Percentiles rank a stretch among this genome's conserved stretches.
Conservation (phyloP, 2,329 filamentous ascomycete genomes). For the Aulographum hederae region DNA sequence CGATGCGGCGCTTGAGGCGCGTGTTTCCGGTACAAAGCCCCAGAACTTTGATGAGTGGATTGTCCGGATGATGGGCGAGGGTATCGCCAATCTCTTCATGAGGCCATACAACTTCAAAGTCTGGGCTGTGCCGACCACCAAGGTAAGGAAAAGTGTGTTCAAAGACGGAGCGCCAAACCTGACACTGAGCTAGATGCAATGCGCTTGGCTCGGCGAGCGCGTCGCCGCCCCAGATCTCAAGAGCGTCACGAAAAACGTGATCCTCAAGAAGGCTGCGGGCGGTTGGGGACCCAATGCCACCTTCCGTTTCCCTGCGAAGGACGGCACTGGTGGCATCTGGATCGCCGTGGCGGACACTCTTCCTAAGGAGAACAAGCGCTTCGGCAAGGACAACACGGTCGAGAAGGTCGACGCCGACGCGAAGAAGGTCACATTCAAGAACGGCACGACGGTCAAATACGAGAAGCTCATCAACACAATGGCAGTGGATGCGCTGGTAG, state of each 20-base stretch:
- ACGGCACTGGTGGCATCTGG: slow-evolving; percentile 97
- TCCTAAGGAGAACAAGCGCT: slow-evolving; percentile 78
- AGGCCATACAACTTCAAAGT: slow-evolving; percentile 99
- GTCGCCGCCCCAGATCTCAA: slow-evolving; percentile 95
- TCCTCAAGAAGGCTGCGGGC: slow-evolving; percentile 87
- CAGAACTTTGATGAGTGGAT: slow-evolving; percentile 99
- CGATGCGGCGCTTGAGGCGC: slow-evolving; percentile 73
- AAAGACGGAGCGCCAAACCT: background rate
- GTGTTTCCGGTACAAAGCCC: slow-evolving; percentile 78
- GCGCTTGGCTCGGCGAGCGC: slow-evolving; percentile 93
- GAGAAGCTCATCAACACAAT: slow-evolving; percentile 90
- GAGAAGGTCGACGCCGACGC: slow-evolving; percentile 70
- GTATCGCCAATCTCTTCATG: slow-evolving; percentile 94
- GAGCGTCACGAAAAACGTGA: slow-evolving; percentile 80
- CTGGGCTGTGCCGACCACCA: slow-evolving; percentile 94
- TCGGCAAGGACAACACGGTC: slow-evolving; percentile 71
- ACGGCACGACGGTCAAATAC: slow-evolving; percentile 81
- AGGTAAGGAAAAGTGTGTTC: slow-evolving; percentile 37
- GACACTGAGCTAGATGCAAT: slow-evolving; percentile 67
- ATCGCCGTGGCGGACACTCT: slow-evolving; percentile 88
- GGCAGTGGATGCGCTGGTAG: slow-evolving; percentile 75
- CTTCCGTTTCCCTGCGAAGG: slow-evolving; percentile 91
- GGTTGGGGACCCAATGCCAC: slow-evolving; percentile 98
- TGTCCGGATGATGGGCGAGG: slow-evolving; percentile 72
- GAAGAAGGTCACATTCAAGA: slow-evolving; percentile 65